A percentile compares a stretch with the other conserved stretches of the same genome.
Conservation (phyloP, 1,139 yeast species). For the Yamadazyma membranifaciens region DNA sequence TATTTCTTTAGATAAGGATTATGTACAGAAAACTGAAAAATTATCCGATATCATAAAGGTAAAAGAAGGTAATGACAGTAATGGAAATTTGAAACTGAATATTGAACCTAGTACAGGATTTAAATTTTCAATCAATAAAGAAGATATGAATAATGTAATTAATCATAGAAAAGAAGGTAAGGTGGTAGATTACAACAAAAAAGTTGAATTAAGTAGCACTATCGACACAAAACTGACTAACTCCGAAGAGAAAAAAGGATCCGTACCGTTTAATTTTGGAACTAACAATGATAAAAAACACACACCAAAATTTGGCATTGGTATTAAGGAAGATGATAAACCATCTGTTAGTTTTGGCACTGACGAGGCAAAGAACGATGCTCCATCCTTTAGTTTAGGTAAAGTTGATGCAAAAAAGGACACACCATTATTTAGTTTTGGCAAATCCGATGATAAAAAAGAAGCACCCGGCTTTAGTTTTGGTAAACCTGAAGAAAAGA, state of each 20-base stretch:
- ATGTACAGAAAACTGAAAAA: slow-evolving; percentile 24
- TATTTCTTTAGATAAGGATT: slow-evolving; percentile 27
- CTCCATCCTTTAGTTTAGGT: slow-evolving; percentile 6
- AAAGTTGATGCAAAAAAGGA: not conserved
- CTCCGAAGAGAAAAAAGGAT: not conserved
- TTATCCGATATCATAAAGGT: slow-evolving; percentile 29
- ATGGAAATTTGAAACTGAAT: slow-evolving; percentile 10
- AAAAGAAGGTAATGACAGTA: slow-evolving; percentile 18
- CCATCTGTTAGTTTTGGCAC: slow-evolving; percentile 5
- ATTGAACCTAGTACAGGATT: slow-evolving; percentile 40
- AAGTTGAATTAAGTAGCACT: not conserved
- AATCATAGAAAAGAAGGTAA: slow-evolving; percentile 19
- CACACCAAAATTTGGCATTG: not conserved
- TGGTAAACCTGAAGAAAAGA: slow-evolving; percentile 10
- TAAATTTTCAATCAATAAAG: slow-evolving; percentile 31
- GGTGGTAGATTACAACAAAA: slow-evolving; percentile 9
- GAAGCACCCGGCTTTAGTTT: slow-evolving; percentile 12
- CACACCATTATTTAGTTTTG: slow-evolving; percentile 11
- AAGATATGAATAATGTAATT: slow-evolving; percentile 24
- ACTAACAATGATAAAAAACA: not conserved
- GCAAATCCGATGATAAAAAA: slow-evolving; percentile 8
- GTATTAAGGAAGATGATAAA: slow-evolving; percentile 2
- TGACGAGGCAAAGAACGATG: slow-evolving; percentile 6
- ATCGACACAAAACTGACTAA: slow-evolving; percentile 2
- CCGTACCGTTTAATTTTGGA: slow-evolving; percentile 5